A percentile compares a stretch with the other conserved stretches of the same genome.
Conservation (phyloP, 495 filamentous ascomycete genomes). For the Terfezia claveryi region DNA sequence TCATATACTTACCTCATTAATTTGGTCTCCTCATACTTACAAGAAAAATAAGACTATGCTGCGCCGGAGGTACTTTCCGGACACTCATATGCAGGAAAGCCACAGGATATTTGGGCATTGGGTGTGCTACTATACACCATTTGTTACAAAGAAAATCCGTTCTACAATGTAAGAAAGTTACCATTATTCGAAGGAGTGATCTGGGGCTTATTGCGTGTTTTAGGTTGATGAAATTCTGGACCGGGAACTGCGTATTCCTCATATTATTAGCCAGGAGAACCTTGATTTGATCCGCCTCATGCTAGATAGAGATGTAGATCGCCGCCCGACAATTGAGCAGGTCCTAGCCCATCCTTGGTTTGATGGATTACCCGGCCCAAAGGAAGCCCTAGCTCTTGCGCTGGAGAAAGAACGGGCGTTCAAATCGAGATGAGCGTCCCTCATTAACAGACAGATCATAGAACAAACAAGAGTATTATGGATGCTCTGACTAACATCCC, state of each 20-base stretch:
- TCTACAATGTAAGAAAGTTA: slow-evolving; percentile 43
- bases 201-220: neutral
- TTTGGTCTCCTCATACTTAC: neutral
- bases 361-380: slow-evolving; percentile 11
- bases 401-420: neutral
- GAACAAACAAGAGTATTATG: too few relatives aligned
- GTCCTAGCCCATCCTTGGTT: slow-evolving; percentile 76
- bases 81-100: slow-evolving; percentile 78
- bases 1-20: neutral
- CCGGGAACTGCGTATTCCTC: slow-evolving; percentile 78
- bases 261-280: slow-evolving; percentile 72
- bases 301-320: slow-evolving; percentile 73
- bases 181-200: neutral
- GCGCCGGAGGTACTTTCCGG: slow-evolving; percentile 93
- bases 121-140: slow-evolving; percentile 96
- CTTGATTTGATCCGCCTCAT: slow-evolving; percentile 76
- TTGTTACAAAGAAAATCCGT: slow-evolving; percentile 97
- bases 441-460: neutral
- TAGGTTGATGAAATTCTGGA: slow-evolving; percentile 94
- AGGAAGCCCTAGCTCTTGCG: slow-evolving; percentile 9
- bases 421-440: neutral
- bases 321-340: slow-evolving; percentile 57
- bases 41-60: slow-evolving; percentile 54
- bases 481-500: too few relatives aligned
- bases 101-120: slow-evolving; percentile 97